These are phyloP conservation scores for Sequoia sempervirens DNA, from an alignment of 75 land plant genomes.

Conservation along the genomic window DNA sequence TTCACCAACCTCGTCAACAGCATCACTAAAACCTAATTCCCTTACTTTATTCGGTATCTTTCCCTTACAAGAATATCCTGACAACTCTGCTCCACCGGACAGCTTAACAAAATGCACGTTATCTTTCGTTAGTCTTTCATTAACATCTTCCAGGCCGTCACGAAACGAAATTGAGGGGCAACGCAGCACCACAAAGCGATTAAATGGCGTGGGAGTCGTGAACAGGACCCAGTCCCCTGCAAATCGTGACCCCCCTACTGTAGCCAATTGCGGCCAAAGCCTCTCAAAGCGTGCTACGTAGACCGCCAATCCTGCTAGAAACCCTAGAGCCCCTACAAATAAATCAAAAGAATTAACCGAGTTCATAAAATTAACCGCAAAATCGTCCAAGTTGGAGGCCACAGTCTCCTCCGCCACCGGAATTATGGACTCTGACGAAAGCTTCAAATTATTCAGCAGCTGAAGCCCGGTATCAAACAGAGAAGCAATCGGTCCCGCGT, in stretches of 20 bases:
- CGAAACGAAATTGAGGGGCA: slow-evolving; percentile 75
- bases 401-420: background rate
- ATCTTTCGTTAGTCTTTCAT: slow-evolving; percentile 46
- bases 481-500: background rate
- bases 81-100: slow-evolving; percentile 11
- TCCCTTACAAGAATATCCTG: slow-evolving; percentile 9
- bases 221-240: slow-evolving; percentile 65
- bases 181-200: slow-evolving; percentile 71
- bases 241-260: background rate
- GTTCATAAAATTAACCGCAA: background rate
- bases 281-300: background rate
- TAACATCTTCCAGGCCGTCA: slow-evolving; percentile 29
- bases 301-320: slow-evolving; percentile 7
- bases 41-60: background rate
- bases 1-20: slow-evolving; percentile 13
- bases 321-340: slow-evolving; percentile 2
- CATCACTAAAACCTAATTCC: background rate
- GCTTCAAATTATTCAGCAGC: background rate
- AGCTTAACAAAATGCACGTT: slow-evolving; percentile 50
- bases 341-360: background rate
- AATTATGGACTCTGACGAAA: background rate
- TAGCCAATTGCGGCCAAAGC: background rate
- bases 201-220: slow-evolving; percentile 81
- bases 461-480: background rate
- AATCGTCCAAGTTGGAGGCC: background rate